phyloP scores from a whole-genome alignment of 2,329 filamentous ascomycete species.

The Bipolaris gigantea region DNA sequence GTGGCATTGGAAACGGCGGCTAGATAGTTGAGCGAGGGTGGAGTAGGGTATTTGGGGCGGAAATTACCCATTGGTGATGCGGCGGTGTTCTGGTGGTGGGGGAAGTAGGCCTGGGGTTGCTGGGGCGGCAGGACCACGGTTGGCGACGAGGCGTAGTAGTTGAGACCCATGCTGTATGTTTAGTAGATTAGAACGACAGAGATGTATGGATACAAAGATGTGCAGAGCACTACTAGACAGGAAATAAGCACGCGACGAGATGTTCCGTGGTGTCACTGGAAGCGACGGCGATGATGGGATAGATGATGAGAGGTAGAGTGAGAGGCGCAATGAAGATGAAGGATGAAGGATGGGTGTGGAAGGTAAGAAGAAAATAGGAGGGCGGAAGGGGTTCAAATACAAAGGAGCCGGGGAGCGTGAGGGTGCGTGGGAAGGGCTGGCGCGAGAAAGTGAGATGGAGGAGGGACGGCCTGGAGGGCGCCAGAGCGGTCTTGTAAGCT shows the following conservation, averaged over 20 bases:
- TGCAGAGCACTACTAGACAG: conserved; percentile 32
- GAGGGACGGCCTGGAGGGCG: conserved; percentile 39
- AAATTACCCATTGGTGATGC: conserved; percentile 43
- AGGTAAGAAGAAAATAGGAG: conserved; percentile 7
- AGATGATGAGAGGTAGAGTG: conserved; percentile 19
- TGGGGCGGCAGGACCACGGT: conserved; percentile 51
- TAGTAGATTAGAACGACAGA: conserved; percentile 41
- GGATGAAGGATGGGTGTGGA: conserved; percentile 13
- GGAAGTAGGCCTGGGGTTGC: conserved; percentile 43
- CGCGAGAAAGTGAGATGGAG: conserved; percentile 40
- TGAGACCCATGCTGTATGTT: conserved; percentile 49
- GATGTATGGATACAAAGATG: conserved; percentile 39
- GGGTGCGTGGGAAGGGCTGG: conserved; percentile 26
- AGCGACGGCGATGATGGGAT: conserved; percentile 34
- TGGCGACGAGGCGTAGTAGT: conserved; percentile 53
- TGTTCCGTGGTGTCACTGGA: conserved; percentile 14
- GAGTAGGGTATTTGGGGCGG: conserved; percentile 46
- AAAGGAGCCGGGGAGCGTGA: conserved; percentile 9
- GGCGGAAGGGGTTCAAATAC: conserved; percentile 16
- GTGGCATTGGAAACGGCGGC: conserved; percentile 46
- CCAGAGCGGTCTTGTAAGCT: conserved; percentile 43
- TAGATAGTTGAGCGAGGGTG: conserved; percentile 49
- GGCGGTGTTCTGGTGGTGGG: conserved; percentile 35
- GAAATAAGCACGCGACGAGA: conserved; percentile 31
- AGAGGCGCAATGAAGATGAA: conserved; percentile 13